phyloP scores from a whole-genome alignment of 78 protist species.

The Dictyostelium capitatum region DNA sequence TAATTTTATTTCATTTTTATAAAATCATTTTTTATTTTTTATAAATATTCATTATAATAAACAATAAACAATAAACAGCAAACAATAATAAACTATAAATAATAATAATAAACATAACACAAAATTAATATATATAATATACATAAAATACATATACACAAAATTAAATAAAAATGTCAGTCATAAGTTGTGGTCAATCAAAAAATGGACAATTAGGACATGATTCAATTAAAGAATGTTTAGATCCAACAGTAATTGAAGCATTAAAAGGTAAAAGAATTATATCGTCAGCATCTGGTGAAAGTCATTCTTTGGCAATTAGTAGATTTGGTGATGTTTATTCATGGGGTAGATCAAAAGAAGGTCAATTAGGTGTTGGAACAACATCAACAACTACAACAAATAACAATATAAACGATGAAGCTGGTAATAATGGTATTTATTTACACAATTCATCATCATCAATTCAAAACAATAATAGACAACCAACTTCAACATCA shows the following conservation, averaged over 20 bases:
- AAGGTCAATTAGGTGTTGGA: constrained; percentile 76
- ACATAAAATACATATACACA: no score
- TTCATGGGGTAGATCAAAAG: constrained; percentile 74
- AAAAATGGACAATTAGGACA: constrained; percentile 68
- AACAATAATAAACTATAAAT: not conserved
- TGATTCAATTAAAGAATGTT: constrained; percentile 48
- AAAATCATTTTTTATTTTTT: no score
- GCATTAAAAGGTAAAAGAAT: constrained; percentile 71
- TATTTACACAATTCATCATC: constrained; percentile 2
- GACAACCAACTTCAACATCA: constrained; percentile 3
- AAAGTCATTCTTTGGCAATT: constrained; percentile 52
- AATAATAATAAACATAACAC: not conserved
- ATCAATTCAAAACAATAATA: no score
- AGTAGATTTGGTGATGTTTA: constrained; percentile 82
- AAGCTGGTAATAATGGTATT: not conserved
- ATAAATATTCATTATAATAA: no score
- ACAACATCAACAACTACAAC: not conserved
- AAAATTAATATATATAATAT: not conserved
- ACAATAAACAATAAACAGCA: no score
- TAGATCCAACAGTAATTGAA: constrained; percentile 74
- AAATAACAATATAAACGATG: no score
- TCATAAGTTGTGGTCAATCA: constrained; percentile 45
- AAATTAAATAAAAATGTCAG: not conserved
- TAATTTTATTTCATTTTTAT: no score
- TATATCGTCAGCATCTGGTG: constrained; percentile 51